Conservation (phyloP, 2,329 filamentous ascomycete genomes). For the Calonectria multiphialidica region DNA sequence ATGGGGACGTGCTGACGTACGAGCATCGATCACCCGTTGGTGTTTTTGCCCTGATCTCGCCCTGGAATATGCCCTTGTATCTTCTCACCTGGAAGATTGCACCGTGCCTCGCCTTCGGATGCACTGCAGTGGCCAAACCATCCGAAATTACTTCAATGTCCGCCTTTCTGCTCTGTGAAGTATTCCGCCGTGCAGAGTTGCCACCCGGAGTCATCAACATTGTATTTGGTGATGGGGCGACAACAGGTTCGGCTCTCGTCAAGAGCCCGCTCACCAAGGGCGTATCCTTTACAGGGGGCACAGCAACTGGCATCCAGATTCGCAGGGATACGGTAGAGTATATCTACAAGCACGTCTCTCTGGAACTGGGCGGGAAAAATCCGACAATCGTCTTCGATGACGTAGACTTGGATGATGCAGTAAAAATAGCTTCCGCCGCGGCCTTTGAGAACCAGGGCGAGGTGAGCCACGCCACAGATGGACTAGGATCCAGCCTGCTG, state of each 20-base stretch:
- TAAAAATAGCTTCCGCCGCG: not conserved
- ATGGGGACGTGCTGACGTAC: not conserved
- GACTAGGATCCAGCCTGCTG: not conserved
- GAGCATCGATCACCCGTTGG: not conserved
- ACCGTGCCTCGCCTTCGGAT: not conserved
- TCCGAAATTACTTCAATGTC: not conserved
- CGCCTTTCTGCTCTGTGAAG: not conserved
- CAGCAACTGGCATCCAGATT: not conserved
- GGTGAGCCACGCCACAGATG: not conserved
- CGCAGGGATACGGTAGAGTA: not conserved
- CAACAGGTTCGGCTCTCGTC: not conserved
- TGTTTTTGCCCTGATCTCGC: not conserved
- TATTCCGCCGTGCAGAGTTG: not conserved
- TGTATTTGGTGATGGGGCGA: not conserved
- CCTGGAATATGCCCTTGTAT: not conserved
- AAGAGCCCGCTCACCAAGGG: not conserved
- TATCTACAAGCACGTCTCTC: not conserved
- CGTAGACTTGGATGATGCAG: not conserved
- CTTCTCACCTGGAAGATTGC: constrained; percentile 4
- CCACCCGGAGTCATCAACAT: not conserved
- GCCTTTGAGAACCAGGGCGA: not conserved
- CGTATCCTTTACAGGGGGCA: not conserved
- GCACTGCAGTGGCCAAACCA: not conserved
- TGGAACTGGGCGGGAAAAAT: not conserved
- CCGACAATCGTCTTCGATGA: not conserved